Base-by-base conservation (phyloP, 208 protist species). In the Leptomonas seymouri region DNA sequence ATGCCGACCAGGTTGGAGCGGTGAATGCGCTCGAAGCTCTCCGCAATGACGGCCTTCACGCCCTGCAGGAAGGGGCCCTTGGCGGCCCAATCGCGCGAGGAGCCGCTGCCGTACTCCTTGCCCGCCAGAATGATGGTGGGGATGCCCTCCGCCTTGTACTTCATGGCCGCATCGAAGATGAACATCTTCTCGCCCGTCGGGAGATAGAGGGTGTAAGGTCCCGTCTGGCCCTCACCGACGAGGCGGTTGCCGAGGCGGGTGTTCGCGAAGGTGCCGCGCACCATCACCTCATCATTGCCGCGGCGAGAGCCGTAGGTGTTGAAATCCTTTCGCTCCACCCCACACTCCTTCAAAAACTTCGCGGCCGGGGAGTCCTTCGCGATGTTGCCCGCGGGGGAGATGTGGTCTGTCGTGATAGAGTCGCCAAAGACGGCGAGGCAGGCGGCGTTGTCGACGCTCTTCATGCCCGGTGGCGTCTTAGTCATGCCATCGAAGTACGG, bases 321-420 rank as follows among this genome's bases (percentile, higher is more conserved):
- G 86, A 98, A 99, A 65, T 99, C 96, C 51, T 85, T 92, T 31
- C 88, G 88, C 56, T 90, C 86, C 25, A 99, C 93, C 25, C 94
- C 90, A 39, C 66, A 68, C 41, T 77, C 69, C 63, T 71, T 71
- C 1, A 98, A 74, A 74, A 89, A 98, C 75, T 94, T 87, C 14
- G 94, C 96, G 44, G 97, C 97, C 25, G 95, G 84, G 36, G 94
- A 98, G 75, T 95, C 96, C 62, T 92, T 91, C 51, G 94, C 96
- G 72, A 99, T 99, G 77, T 93, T 98, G 64, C 97, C 97, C 15
- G 95, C 94, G 3, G 97, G 97, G 49, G 94, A 98, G 78, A 99
- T 99, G 80, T 98, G 95, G 73, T 99, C 98, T 12, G 97, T 98
- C 44, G 97, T 98, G 74, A 99, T 98, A 67, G 81, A 94, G 84